Evolutionary conservation across 176 grass and related monocot species (phyloP).

Genomic region (Paspalum vaginatum): DNA sequence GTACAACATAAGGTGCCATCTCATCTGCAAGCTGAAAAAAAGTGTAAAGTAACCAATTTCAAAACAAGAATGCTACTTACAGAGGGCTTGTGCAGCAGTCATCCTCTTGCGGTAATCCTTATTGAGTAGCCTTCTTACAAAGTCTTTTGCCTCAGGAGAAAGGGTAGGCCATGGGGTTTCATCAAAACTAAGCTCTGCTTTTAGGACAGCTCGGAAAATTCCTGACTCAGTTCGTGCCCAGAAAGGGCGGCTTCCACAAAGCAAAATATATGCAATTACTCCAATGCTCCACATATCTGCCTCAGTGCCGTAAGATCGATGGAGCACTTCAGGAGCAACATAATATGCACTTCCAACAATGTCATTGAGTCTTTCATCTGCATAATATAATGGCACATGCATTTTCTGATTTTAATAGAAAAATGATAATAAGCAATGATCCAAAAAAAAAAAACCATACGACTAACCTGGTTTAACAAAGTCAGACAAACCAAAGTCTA

Average conservation of each 20-base stretch:
- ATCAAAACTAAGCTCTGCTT: constrained; percentile 86
- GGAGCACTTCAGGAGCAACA: constrained; percentile 93
- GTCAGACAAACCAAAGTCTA: constrained; percentile 82
- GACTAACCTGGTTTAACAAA: constrained; percentile 71
- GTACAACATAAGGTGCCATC: constrained; percentile 21
- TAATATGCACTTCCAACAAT: constrained; percentile 99
- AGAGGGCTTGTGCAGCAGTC: constrained; percentile 84
- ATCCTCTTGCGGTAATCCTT: constrained; percentile 98
- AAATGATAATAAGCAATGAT: constrained; percentile 6
- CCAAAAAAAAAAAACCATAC: constrained; percentile 35
- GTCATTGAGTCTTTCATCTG: constrained; percentile 94
- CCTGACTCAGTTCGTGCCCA: constrained; percentile 87
- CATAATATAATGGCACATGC: constrained; percentile 26
- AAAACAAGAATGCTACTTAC: constrained; percentile 49
- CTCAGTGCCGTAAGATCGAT: constrained; percentile 84
- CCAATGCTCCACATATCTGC: constrained; percentile 99
- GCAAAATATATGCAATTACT: constrained; percentile 91
- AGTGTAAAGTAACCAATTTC: background rate
- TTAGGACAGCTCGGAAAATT: constrained; percentile 88
- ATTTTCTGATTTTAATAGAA: background rate
- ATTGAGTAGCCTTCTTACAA: constrained; percentile 77
- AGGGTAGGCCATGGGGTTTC: constrained; percentile 83
- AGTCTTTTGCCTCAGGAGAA: constrained; percentile 74
- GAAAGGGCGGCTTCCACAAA: constrained; percentile 91
- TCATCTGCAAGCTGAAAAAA: constrained; percentile 5